Percentiles rank a stretch among this genome's conserved stretches.
Conservation (phyloP, 2,329 filamentous ascomycete genomes). For the Monosporascus sp. region DNA sequence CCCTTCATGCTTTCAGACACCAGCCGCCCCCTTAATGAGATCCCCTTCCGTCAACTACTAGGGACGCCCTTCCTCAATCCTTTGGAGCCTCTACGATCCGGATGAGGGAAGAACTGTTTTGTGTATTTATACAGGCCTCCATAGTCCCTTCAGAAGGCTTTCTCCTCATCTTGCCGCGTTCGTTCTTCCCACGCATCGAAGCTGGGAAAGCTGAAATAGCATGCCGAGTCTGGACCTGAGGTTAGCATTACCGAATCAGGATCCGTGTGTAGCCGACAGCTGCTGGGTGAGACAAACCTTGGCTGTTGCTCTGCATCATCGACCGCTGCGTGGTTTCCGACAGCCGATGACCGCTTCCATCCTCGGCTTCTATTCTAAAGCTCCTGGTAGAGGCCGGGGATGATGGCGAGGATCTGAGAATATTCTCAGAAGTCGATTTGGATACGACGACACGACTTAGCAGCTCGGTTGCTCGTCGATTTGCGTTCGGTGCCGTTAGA, state of each 20-base stretch:
- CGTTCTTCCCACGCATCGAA: constrained; percentile 62
- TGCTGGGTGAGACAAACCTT: constrained; percentile 15
- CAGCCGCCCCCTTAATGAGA: too few species aligned
- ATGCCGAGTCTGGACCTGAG: constrained; percentile 33
- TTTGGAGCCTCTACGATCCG: too few species aligned
- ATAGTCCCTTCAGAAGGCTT: constrained; percentile 20
- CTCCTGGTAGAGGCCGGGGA: constrained; percentile 32
- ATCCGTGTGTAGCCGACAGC: neutral
- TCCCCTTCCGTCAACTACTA: too few species aligned
- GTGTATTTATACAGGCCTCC: constrained; percentile 4
- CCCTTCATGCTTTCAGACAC: too few species aligned
- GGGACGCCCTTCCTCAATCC: too few species aligned
- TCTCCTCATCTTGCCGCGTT: constrained; percentile 36
- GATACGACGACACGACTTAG: constrained; percentile 49
- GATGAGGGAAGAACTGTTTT: too few species aligned
- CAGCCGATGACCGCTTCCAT: constrained; percentile 12
- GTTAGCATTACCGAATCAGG: constrained; percentile 9
- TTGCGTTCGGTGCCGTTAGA: constrained; percentile 42
- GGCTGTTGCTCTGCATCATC: constrained; percentile 6
- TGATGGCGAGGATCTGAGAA: constrained; percentile 20
- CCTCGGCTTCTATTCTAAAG: constrained; percentile 27
- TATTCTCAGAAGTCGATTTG: constrained; percentile 34
- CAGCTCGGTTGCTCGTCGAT: constrained; percentile 48
- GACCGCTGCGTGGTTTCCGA: constrained; percentile 14
- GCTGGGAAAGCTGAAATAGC: constrained; percentile 70